phyloP scores from a whole-genome alignment of 2,329 filamentous ascomycete species.

The Aphanoascus verrucosus region DNA sequence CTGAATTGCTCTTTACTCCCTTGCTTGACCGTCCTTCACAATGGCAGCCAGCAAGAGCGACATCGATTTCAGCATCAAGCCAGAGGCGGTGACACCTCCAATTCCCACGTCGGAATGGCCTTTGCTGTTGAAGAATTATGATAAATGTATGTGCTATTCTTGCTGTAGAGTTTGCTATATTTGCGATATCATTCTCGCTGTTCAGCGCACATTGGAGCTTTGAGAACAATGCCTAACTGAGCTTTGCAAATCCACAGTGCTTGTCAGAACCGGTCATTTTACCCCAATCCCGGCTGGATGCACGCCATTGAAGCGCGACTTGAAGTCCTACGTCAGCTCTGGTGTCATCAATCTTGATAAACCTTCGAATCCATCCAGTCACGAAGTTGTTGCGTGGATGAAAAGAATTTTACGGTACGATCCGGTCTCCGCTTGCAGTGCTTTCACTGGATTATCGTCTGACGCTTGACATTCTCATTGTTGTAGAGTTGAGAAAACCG shows the following conservation, averaged over 20 bases:
- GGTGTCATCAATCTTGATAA: slow-evolving; percentile 98
- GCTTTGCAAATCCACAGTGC: slow-evolving; percentile 47
- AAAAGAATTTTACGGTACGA: slow-evolving; percentile 81
- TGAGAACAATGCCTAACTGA: slow-evolving; percentile 13
- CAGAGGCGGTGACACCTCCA: slow-evolving; percentile 64
- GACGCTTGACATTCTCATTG: slow-evolving; percentile 1
- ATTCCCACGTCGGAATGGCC: slow-evolving; percentile 87
- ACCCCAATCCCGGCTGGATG: slow-evolving; percentile 92
- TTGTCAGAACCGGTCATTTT: slow-evolving; percentile 90
- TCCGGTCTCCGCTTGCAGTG: not conserved
- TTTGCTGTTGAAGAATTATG: slow-evolving; percentile 90
- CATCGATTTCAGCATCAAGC: slow-evolving; percentile 81
- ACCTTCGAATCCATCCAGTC: slow-evolving; percentile 92
- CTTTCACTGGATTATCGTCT: slow-evolving; percentile 14
- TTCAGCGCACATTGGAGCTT: not conserved
- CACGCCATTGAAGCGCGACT: slow-evolving; percentile 80
- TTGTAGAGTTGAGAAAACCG: slow-evolving; percentile 78
- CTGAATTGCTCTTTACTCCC: not conserved
- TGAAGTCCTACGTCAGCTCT: slow-evolving; percentile 93
- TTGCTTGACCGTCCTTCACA: not conserved
- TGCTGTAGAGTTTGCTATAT: not conserved
- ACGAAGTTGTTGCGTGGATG: slow-evolving; percentile 98
- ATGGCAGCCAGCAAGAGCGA: slow-evolving; percentile 44
- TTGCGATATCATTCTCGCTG: slow-evolving; percentile 14
- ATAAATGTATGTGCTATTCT: slow-evolving; percentile 59